Conservation (phyloP, 768 basidiomycete genomes). For the Suillus subluteus region DNA sequence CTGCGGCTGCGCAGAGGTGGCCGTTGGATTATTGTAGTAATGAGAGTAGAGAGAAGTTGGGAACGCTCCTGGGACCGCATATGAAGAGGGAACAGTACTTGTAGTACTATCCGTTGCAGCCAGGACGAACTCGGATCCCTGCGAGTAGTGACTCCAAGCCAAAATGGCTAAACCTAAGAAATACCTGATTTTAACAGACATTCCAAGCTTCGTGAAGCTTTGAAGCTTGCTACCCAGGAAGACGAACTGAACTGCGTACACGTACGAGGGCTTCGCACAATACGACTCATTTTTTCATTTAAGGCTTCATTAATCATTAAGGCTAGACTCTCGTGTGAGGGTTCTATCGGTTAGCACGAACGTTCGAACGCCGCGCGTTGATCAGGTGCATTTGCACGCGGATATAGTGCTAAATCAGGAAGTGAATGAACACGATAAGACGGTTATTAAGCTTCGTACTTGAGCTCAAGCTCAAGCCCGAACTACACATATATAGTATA, state of each 20-base stretch:
- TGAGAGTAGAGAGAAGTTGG: conserved; percentile 64
- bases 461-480: no score
- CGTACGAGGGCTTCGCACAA: not conserved
- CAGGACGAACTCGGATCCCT: not conserved
- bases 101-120: conserved; percentile 10
- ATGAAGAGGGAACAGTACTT: conserved; percentile 29
- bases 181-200: not conserved
- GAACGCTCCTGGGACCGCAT: conserved; percentile 63
- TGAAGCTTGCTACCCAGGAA: not conserved
- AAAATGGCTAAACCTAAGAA: conserved; percentile 6
- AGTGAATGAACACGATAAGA: not conserved
- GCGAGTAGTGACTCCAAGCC: not conserved
- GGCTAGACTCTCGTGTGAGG: no score
- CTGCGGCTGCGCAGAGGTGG: conserved; percentile 72
- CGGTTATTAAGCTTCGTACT: no score
- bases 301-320: no score
- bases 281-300: no score
- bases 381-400: conserved; percentile 22
- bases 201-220: not conserved
- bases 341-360: conserved; percentile 11
- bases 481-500: no score
- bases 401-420: conserved; percentile 20
- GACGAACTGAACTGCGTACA: not conserved
- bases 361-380: conserved; percentile 6
- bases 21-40: conserved; percentile 77